These are phyloP conservation scores for Agrocybe pediades DNA, from an alignment of 768 basidiomycete genomes.

Conservation along the genomic window DNA sequence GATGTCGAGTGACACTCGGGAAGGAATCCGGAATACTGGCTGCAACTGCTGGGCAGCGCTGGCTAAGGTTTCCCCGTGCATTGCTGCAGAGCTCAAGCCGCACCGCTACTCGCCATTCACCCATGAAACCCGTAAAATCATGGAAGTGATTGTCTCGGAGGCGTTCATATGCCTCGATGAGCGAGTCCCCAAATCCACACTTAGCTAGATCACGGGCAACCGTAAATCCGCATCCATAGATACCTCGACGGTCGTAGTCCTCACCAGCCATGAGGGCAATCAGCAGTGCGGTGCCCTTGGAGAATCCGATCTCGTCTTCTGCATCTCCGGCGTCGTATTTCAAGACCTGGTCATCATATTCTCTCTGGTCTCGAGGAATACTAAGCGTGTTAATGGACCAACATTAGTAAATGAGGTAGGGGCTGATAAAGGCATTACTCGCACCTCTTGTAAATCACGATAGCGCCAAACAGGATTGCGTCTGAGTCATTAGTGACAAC, in stretches of 20 bases:
- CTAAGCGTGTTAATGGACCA: too few relatives aligned
- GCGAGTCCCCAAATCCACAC: conserved; percentile 59
- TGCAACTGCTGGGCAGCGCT: not conserved
- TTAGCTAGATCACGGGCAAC: conserved; percentile 25
- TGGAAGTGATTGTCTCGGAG: not conserved
- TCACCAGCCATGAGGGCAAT: not conserved
- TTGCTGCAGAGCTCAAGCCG: not conserved
- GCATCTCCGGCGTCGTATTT: conserved; percentile 38
- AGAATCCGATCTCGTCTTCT: conserved; percentile 15
- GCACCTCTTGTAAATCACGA: conserved; percentile 1
- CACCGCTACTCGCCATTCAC: not conserved
- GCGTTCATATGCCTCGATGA: conserved; percentile 20
- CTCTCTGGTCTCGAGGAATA: not conserved
- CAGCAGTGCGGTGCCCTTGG: not conserved
- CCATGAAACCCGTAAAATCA: too few relatives aligned
- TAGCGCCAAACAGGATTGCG: conserved; percentile 16
- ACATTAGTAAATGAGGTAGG: too few relatives aligned
- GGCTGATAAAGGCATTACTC: too few relatives aligned
- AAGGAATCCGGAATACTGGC: not conserved
- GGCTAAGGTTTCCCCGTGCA: not conserved
- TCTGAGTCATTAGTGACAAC: conserved; percentile 21
- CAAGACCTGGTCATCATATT: not conserved
- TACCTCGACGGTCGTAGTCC: not conserved
- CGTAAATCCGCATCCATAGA: not conserved
- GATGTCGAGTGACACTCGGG: not conserved